A percentile compares a stretch with the other conserved stretches of the same genome.
phyloP scores from a whole-genome alignment of 129 eudicot species.

The Daucus carota region DNA sequence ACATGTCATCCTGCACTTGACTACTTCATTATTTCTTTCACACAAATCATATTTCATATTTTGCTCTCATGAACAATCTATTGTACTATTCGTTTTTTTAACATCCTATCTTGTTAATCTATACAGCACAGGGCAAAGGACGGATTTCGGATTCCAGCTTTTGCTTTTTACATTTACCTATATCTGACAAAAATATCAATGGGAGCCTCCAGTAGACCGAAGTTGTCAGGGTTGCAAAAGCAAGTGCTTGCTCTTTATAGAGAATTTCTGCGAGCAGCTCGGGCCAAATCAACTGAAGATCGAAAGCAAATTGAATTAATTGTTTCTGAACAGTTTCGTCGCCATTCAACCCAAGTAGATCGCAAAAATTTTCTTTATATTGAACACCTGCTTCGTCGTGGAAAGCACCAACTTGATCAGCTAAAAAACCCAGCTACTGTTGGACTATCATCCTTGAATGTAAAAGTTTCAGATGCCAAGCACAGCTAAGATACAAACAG shows the following conservation, averaged over 20 bases:
- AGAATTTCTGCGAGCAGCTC: constrained; percentile 68
- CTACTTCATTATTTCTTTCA: neutral
- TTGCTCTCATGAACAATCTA: neutral
- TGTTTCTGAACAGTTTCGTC: constrained; percentile 70
- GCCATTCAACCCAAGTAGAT: constrained; percentile 51
- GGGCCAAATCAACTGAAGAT: constrained; percentile 56
- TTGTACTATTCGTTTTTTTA: no score
- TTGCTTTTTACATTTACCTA: neutral
- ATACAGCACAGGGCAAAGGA: neutral
- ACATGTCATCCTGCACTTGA: no score
- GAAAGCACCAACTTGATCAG: constrained; percentile 82
- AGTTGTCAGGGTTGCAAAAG: constrained; percentile 78
- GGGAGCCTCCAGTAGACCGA: constrained; percentile 41
- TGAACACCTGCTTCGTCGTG: constrained; percentile 75
- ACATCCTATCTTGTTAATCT: no score
- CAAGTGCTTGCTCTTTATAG: constrained; percentile 73
- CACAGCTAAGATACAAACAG: constrained; percentile 9
- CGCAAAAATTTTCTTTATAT: constrained; percentile 79
- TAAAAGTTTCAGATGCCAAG: constrained; percentile 21
- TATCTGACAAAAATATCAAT: constrained; percentile 22
- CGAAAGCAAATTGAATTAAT: constrained; percentile 59
- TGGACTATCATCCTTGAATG: constrained; percentile 50
- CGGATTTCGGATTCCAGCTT: neutral
- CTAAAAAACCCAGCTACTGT: constrained; percentile 71
- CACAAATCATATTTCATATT: neutral